A percentile compares a stretch with the other conserved stretches of the same genome.
Conservation (phyloP, 2,329 filamentous ascomycete species). For the Lachnellula cervina region DNA sequence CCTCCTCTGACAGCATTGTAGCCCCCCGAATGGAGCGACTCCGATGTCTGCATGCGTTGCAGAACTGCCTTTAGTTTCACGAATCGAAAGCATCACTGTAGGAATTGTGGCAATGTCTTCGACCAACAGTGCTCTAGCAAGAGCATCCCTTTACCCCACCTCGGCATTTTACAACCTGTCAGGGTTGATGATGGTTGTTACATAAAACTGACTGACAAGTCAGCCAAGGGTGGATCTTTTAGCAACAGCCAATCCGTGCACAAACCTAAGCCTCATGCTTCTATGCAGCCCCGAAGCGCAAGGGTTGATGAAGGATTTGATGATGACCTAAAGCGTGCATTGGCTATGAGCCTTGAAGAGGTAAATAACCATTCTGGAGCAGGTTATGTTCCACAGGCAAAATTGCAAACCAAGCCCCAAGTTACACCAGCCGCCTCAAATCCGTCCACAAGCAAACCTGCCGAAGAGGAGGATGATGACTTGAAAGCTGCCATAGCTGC, state of each 20-base stretch:
- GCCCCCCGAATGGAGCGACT: conserved; percentile 97
- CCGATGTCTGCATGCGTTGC: conserved; percentile 97
- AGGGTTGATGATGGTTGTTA: conserved; percentile 96
- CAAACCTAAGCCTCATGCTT: conserved; percentile 60
- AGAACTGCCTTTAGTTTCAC: conserved; percentile 94
- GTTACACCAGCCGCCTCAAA: conserved; percentile 27
- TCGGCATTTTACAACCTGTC: conserved; percentile 87
- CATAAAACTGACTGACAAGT: conserved; percentile 77
- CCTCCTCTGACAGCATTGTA: conserved; percentile 33
- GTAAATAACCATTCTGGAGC: conserved; percentile 66
- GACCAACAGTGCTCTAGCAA: conserved; percentile 94
- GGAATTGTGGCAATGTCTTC: conserved; percentile 97
- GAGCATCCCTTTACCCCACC: conserved; percentile 78
- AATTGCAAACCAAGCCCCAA: conserved; percentile 35
- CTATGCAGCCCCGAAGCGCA: conserved; percentile 86
- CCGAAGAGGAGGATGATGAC: conserved; percentile 87
- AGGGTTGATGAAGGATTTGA: conserved; percentile 89
- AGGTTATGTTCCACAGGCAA: conserved; percentile 66
- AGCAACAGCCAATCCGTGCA: conserved; percentile 43
- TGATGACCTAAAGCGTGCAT: conserved; percentile 85
- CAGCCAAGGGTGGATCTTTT: conserved; percentile 39
- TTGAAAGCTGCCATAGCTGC: conserved; percentile 93
- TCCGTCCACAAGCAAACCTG: conserved; percentile 42
- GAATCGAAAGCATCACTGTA: conserved; percentile 96
- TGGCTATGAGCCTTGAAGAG: conserved; percentile 97